Base-by-base conservation (phyloP, 2,329 filamentous ascomycete species). In the Diaporthe citri region DNA sequence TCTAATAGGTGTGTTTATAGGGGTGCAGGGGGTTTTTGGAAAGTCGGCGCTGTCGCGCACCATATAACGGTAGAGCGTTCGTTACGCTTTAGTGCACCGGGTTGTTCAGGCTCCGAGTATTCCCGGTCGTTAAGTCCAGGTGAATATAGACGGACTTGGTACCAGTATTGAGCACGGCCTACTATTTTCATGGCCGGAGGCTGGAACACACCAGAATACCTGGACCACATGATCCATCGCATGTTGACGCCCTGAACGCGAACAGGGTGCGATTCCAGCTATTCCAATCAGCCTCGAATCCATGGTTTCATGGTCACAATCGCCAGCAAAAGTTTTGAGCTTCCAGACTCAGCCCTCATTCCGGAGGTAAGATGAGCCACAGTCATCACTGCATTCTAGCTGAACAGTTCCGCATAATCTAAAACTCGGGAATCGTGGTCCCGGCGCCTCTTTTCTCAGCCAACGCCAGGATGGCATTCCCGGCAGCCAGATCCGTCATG, bases 401-500 rank as follows among this genome's bases (percentile, higher is more conserved):
- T 66, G 34, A 20, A 20, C 43, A 31, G 2, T 46, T 34, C 31
- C 31, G 17, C 12, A 67, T 39, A 31, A 7, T 51, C 46, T 67
- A 67, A 22, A 67, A 67, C 17, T 67, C 62, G 8, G 62, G 62
- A 28, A 67, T 67, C 46, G 22, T 20, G 31, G 46, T 67, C 46
- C 62, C 62, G 4, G 46, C 28, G 34, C n/a, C 46, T 39, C 46
- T n/a, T 36, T 52, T 52, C 62, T 67, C 62, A 12, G 62, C 62
- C 46, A 67, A 28, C 12, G 20, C 92, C 8, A 93, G 31, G 62
- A 67, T 67, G 62, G 62, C 62, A 28, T 20, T 52, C 1, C 22
- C 62, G 20, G 62, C 90, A 3, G 91, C 88, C 48, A 94, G 83
- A 83, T 94, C 92, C 91, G 93, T 93, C 76, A 94, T 80, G 0